These are phyloP conservation scores for Nemania sp. DNA, from an alignment of 2,329 filamentous ascomycete genomes.

Conservation along the genomic window DNA sequence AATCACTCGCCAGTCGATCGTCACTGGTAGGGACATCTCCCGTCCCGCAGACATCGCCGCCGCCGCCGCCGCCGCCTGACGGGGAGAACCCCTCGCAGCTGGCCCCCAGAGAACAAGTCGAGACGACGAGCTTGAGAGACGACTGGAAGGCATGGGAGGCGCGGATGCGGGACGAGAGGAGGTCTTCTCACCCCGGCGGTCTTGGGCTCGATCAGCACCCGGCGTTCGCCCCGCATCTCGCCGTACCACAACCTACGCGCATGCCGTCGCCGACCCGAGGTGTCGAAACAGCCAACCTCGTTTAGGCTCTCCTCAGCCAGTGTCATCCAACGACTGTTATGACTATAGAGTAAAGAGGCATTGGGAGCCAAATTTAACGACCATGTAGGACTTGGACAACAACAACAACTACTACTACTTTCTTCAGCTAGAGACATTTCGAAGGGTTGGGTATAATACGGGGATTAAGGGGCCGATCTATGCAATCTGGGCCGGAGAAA, in stretches of 20 bases:
- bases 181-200: constrained; percentile 29
- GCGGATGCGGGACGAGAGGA: constrained; percentile 38
- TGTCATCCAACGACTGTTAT: background rate
- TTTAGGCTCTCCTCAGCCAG: constrained; percentile 16
- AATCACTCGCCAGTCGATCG: constrained; percentile 39
- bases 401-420: too few relatives aligned
- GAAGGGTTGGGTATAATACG: too few relatives aligned
- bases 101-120: constrained; percentile 23
- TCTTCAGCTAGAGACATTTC: background rate
- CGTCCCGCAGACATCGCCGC: constrained; percentile 16
- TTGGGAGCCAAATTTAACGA: background rate
- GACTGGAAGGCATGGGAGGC: constrained; percentile 50
- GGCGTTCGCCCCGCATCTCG: constrained; percentile 33
- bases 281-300: background rate
- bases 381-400: background rate
- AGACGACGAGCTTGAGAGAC: constrained; percentile 36
- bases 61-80: constrained; percentile 6
- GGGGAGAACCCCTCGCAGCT: constrained; percentile 16
- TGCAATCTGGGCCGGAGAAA: too few relatives aligned
- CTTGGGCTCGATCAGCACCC: constrained; percentile 33
- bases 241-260: constrained; percentile 29
- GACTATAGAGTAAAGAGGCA: background rate
- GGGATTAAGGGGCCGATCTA: too few relatives aligned
- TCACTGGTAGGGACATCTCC: constrained; percentile 25
- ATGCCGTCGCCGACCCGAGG: constrained; percentile 26